Conservation (phyloP, 495 filamentous ascomycete genomes). For the Penicillium angulare region DNA sequence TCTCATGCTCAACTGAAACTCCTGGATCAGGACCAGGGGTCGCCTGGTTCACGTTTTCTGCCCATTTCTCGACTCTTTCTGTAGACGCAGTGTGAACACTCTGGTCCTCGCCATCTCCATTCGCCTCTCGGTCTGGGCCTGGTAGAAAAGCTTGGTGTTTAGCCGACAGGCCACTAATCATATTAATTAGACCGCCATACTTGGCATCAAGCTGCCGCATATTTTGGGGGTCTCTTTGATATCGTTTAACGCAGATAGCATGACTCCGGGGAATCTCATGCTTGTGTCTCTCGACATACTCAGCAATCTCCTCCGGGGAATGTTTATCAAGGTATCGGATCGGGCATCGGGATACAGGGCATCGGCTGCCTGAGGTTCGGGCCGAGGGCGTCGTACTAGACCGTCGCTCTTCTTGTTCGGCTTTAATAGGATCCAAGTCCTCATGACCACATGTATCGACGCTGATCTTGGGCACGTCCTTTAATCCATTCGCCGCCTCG, state of each 20-base stretch:
- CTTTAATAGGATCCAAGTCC: conserved; percentile 45
- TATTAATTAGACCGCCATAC: conserved; percentile 82
- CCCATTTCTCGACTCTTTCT: conserved; percentile 76
- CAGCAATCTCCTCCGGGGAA: conserved; percentile 84
- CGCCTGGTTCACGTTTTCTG: conserved; percentile 59
- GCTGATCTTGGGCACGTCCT: conserved; percentile 25
- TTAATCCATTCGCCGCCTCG: conserved; percentile 22
- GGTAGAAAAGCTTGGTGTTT: conserved; percentile 83
- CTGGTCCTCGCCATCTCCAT: conserved; percentile 24
- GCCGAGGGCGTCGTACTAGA: conserved; percentile 45
- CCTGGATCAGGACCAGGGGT: conserved; percentile 10
- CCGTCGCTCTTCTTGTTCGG: conserved; percentile 39
- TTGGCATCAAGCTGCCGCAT: conserved; percentile 86
- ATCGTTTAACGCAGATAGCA: conserved; percentile 83
- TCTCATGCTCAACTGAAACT: conserved; percentile 27
- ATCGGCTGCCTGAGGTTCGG: conserved; percentile 56
- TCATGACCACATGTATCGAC: conserved; percentile 37
- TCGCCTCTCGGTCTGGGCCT: conserved; percentile 54
- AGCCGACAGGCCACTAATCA: conserved; percentile 81
- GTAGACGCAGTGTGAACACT: conserved; percentile 43
- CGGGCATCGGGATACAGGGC: conserved; percentile 82
- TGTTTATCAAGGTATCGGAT: conserved; percentile 88
- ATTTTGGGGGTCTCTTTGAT: conserved; percentile 77
- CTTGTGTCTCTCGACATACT: conserved; percentile 88
- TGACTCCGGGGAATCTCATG: conserved; percentile 89